Evolutionary conservation across 1,284 basidiomycete species (phyloP).

Genomic region (Moniliella sp.): DNA sequence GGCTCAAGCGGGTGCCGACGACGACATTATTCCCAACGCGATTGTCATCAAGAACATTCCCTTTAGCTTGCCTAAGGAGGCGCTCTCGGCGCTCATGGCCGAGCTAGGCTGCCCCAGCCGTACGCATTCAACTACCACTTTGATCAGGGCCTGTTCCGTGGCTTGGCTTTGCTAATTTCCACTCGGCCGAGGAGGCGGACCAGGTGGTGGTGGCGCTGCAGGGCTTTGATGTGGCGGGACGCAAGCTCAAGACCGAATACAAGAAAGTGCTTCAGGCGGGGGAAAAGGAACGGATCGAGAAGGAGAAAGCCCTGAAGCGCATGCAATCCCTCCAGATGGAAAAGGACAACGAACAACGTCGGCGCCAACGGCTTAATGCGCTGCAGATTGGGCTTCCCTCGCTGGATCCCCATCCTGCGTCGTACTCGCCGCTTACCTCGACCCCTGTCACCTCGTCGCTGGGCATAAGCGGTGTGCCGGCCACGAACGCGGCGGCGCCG

Average conservation of each 20-base stretch:
- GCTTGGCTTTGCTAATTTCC: constrained; percentile 97
- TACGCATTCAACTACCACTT: constrained; percentile 69
- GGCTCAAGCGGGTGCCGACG: too few relatives aligned
- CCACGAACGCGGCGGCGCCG: too few relatives aligned
- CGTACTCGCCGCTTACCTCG: too few relatives aligned
- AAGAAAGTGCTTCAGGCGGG: constrained; percentile 90
- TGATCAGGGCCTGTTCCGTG: constrained; percentile 58
- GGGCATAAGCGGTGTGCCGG: too few relatives aligned
- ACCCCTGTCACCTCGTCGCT: too few relatives aligned
- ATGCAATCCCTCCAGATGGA: constrained; percentile 46
- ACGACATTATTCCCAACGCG: constrained; percentile 91
- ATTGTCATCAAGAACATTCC: constrained; percentile 99
- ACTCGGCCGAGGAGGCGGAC: constrained; percentile 69
- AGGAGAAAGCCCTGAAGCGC: constrained; percentile 90
- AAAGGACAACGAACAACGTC: constrained; percentile 12
- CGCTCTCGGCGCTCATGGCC: constrained; percentile 83
- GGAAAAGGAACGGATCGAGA: constrained; percentile 96
- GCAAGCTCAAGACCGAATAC: constrained; percentile 92
- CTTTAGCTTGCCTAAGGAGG: constrained; percentile 87
- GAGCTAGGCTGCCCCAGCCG: constrained; percentile 84
- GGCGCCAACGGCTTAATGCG: neutral
- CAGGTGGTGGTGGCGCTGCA: constrained; percentile 84
- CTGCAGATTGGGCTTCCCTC: too few relatives aligned
- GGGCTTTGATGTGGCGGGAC: constrained; percentile 74
- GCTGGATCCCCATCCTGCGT: too few relatives aligned